Conservation (phyloP, 495 filamentous ascomycete genomes). For the Neurospora sp. region DNA sequence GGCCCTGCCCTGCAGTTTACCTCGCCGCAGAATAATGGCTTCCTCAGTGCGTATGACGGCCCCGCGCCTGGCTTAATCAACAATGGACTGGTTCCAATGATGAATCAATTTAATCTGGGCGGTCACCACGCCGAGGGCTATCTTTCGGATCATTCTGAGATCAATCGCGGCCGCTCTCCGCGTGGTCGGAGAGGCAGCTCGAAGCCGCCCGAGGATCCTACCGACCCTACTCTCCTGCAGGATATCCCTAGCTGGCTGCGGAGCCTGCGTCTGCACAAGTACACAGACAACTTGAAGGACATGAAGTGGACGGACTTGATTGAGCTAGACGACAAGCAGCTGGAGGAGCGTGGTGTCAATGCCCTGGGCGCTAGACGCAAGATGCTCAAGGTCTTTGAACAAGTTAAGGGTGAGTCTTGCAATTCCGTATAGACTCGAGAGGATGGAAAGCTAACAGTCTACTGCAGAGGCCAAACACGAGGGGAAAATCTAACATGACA, state of each 20-base stretch:
- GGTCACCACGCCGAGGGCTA: slow-evolving; percentile 64
- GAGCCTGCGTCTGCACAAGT: slow-evolving; percentile 92
- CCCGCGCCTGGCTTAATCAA: slow-evolving; percentile 55
- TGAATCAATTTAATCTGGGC: slow-evolving; percentile 59
- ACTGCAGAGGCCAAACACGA: slow-evolving; percentile 18
- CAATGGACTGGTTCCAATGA: slow-evolving; percentile 60
- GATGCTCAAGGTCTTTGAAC: slow-evolving; percentile 98
- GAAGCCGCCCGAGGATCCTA: slow-evolving; percentile 96
- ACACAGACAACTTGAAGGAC: slow-evolving; percentile 96
- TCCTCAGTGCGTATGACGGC: slow-evolving; percentile 79
- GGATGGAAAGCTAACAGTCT: slow-evolving; percentile 3
- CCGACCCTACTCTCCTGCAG: slow-evolving; percentile 79
- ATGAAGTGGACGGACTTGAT: slow-evolving; percentile 92
- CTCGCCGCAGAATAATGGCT: slow-evolving; percentile 91
- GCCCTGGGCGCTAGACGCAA: slow-evolving; percentile 91
- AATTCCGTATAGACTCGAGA: not conserved
- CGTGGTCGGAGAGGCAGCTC: slow-evolving; percentile 88
- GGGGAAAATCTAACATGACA: slow-evolving; percentile 40
- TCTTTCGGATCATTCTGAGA: slow-evolving; percentile 86
- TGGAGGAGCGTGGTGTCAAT: slow-evolving; percentile 91
- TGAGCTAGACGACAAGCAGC: slow-evolving; percentile 82
- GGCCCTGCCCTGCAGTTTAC: slow-evolving; percentile 65
- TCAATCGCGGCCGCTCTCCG: slow-evolving; percentile 81
- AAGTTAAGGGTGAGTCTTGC: slow-evolving; percentile 58
- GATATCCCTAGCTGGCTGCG: slow-evolving; percentile 95